phyloP scores from a whole-genome alignment of 208 protist genomes.

The Acanthamoeba healyi region DNA sequence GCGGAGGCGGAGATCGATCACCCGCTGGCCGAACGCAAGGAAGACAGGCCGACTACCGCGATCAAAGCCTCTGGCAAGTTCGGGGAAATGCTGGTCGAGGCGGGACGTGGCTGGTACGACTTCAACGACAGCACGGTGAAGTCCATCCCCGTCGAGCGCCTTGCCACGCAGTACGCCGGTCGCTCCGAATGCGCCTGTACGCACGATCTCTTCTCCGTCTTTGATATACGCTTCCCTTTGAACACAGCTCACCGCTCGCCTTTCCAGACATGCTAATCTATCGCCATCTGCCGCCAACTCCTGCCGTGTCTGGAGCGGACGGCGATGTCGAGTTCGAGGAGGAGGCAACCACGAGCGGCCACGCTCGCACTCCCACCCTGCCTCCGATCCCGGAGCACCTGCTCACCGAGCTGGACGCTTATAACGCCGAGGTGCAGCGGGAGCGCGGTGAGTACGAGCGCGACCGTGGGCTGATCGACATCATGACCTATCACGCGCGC shows the following conservation, averaged over 20 bases:
- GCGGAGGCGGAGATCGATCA: neutral
- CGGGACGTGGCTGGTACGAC: conserved; percentile 56
- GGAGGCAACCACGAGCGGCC: too few species aligned
- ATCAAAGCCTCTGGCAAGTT: neutral
- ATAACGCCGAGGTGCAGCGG: neutral
- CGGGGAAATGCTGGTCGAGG: neutral
- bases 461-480: conserved; percentile 30
- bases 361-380: neutral
- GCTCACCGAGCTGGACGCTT: neutral
- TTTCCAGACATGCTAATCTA: conserved; percentile 78
- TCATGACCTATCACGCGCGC: conserved; percentile 18
- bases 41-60: too few species aligned
- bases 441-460: conserved; percentile 59
- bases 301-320: too few species aligned
- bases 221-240: neutral
- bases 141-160: conserved; percentile 38
- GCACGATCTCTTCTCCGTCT: neutral
- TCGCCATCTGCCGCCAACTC: neutral
- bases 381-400: conserved; percentile 38
- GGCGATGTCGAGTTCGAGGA: neutral
- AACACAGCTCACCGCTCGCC: neutral
- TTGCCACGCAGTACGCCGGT: conserved; percentile 71
- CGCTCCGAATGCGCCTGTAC: conserved; percentile 74
- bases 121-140: conserved; percentile 74
- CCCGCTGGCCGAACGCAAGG: too few species aligned